phyloP scores from a whole-genome alignment of 805 yeast genomes.

The Maudiozyma saulgeensis region DNA sequence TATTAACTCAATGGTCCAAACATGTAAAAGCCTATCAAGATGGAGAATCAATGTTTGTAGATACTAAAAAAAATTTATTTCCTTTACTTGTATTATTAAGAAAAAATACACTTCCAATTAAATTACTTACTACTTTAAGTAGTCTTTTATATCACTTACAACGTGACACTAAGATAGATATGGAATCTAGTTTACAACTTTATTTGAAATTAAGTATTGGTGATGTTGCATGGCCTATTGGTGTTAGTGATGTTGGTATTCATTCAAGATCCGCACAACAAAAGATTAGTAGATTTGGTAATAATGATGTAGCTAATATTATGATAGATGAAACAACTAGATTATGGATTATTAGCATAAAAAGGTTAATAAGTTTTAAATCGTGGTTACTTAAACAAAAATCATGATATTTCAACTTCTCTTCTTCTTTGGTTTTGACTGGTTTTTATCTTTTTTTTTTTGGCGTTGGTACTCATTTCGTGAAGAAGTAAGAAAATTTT shows the following conservation, averaged over 20 bases:
- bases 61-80: constrained; percentile 41
- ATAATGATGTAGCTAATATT: constrained; percentile 47
- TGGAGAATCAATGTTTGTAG: constrained; percentile 26
- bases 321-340: constrained; percentile 71
- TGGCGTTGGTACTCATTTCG: too few relatives aligned
- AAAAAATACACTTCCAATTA: constrained; percentile 30
- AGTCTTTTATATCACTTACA: constrained; percentile 59
- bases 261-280: constrained; percentile 62
- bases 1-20: constrained; percentile 33
- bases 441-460: too few relatives aligned
- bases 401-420: neutral
- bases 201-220: constrained; percentile 76
- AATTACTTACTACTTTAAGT: constrained; percentile 43
- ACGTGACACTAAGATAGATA: constrained; percentile 20
- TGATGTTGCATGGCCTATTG: constrained; percentile 88
- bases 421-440: too few relatives aligned
- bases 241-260: constrained; percentile 68
- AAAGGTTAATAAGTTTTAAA: constrained; percentile 55
- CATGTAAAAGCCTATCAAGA: constrained; percentile 9
- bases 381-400: constrained; percentile 10
- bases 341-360: constrained; percentile 66
- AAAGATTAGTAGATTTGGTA: constrained; percentile 36
- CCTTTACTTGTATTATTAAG: constrained; percentile 50
- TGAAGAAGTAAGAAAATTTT: too few relatives aligned
- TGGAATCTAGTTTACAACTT: constrained; percentile 37